Base-by-base conservation (phyloP, 1,139 yeast genomes). In the Diutina mesorugosa region DNA sequence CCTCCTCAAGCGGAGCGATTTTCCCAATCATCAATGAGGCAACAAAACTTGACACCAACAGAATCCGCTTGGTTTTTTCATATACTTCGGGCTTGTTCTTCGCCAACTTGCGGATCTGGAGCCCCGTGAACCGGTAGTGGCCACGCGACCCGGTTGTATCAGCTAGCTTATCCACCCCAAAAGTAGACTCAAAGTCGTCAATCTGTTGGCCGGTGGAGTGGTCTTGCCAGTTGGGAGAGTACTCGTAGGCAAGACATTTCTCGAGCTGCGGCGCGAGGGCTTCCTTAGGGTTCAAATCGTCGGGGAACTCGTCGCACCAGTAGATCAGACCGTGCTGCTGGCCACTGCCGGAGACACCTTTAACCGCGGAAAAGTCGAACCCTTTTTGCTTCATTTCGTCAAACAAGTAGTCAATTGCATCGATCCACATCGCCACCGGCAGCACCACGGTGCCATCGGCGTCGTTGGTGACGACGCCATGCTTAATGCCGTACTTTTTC, bases 211-310 rank as follows among this genome's bases (percentile, higher is more conserved):
- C 85, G 0, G 97, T 90, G 30, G 95, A 86, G 65, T 89, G 95
- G 66, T 90, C 97, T 68, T 90, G 97, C 97, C 97, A 90, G 65
- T 90, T 90, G 12, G 97, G 96, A 9, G 96, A 85, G 57, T 76
- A 74, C 6, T 78, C 76, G 64, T 84, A 78, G 1, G 95, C 74
- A 61, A 90, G 83, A 0, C 85, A 84, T 6, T 7, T 28, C 7
- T 28, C 10, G 4, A 50, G n/a, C 1, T 61, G 62, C 4, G 56
- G 29, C 5, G 61, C 59, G 51, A 85, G 67, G 6, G 45, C 41
- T 16, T 32, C 9, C 30, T 28, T 47, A 0, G 68, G 55, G 1
- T 59, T 54, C 55, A 89, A 72, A 6, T 74, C 60, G 0, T 63
- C 60, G 0, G 70, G 66, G 1, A 88, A 85, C 6, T 71, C 63